A percentile compares a stretch with the other conserved stretches of the same genome.
phyloP scores from a whole-genome alignment of 2,329 filamentous ascomycete species.

The Mycosphaerella sp. region DNA sequence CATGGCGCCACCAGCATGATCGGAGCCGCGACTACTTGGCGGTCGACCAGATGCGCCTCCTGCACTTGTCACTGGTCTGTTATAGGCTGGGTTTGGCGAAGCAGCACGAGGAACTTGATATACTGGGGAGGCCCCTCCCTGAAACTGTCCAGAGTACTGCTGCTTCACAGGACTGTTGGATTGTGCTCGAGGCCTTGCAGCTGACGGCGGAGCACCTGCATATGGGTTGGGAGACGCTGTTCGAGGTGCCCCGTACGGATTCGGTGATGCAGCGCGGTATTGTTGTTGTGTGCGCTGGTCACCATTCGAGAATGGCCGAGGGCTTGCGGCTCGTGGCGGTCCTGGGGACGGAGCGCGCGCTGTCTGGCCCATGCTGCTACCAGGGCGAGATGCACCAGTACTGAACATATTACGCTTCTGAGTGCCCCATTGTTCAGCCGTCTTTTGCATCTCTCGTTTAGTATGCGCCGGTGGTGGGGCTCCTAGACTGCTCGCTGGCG shows the following conservation, averaged over 20 bases:
- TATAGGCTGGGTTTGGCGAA: slow-evolving; percentile 36
- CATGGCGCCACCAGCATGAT: slow-evolving; percentile 36
- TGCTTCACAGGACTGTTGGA: slow-evolving; percentile 40
- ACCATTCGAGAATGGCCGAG: slow-evolving; percentile 50
- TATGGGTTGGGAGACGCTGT: slow-evolving; percentile 45
- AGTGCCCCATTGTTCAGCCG: slow-evolving; percentile 78
- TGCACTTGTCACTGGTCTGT: slow-evolving; percentile 34
- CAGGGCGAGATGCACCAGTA: slow-evolving; percentile 28
- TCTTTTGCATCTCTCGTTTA: slow-evolving; percentile 89
- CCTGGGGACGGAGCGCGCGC: slow-evolving; percentile 58
- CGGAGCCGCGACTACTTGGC: slow-evolving; percentile 40
- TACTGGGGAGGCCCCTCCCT: slow-evolving; percentile 36
- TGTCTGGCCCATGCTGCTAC: slow-evolving; percentile 30
- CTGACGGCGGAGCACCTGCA: slow-evolving; percentile 31
- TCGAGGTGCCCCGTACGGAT: slow-evolving; percentile 49
- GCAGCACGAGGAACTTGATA: slow-evolving; percentile 37
- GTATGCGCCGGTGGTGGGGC: slow-evolving; percentile 90
- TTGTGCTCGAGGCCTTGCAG: slow-evolving; percentile 33
- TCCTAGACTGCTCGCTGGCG: slow-evolving; percentile 71
- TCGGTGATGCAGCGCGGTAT: slow-evolving; percentile 52
- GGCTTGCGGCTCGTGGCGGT: slow-evolving; percentile 53
- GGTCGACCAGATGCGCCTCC: slow-evolving; percentile 36
- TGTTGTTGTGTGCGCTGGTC: slow-evolving; percentile 16
- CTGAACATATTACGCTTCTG: slow-evolving; percentile 77
- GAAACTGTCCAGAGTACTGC: slow-evolving; percentile 27